These are phyloP conservation scores for Dendrobium huoshanense DNA, from an alignment of 106 monocot species.

Conservation along the genomic window DNA sequence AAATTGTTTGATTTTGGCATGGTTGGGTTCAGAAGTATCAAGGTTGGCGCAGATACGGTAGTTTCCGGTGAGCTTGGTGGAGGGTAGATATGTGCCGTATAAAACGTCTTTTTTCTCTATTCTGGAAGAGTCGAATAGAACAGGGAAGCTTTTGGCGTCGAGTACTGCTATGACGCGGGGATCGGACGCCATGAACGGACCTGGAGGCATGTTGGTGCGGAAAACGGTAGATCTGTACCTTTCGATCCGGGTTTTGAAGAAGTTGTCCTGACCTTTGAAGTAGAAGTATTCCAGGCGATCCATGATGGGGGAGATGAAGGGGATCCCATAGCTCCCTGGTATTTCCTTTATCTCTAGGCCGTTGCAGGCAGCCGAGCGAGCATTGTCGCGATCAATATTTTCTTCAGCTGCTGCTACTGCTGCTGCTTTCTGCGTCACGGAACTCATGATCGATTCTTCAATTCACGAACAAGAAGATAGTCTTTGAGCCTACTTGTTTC, in stretches of 20 bases:
- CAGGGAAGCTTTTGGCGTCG: constrained; percentile 49
- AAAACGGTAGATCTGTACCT: constrained; percentile 38
- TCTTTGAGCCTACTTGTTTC: no score
- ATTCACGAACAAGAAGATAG: no score
- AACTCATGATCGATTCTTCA: no score
- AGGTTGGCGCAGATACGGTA: constrained; percentile 56
- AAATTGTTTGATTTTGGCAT: constrained; percentile 34
- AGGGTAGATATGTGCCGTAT: constrained; percentile 43
- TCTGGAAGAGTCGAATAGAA: constrained; percentile 44
- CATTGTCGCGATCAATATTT: no score
- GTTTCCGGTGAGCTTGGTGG: constrained; percentile 42
- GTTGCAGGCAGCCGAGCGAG: not conserved
- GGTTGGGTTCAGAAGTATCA: constrained; percentile 49
- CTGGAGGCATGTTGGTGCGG: constrained; percentile 42
- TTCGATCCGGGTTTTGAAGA: constrained; percentile 30
- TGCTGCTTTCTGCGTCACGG: no score
- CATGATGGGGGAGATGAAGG: constrained; percentile 23
- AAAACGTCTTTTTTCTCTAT: constrained; percentile 43
- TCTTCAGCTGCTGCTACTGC: no score
- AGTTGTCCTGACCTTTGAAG: constrained; percentile 28
- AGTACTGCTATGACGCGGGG: constrained; percentile 31
- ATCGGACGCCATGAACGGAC: constrained; percentile 42
- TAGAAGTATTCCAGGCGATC: constrained; percentile 47
- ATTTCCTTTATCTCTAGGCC: not conserved
- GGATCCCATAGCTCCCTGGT: constrained; percentile 17